These are phyloP conservation scores for Pseudogymnoascus sp. DNA, from an alignment of 2,329 filamentous ascomycete species.

Conservation along the genomic window DNA sequence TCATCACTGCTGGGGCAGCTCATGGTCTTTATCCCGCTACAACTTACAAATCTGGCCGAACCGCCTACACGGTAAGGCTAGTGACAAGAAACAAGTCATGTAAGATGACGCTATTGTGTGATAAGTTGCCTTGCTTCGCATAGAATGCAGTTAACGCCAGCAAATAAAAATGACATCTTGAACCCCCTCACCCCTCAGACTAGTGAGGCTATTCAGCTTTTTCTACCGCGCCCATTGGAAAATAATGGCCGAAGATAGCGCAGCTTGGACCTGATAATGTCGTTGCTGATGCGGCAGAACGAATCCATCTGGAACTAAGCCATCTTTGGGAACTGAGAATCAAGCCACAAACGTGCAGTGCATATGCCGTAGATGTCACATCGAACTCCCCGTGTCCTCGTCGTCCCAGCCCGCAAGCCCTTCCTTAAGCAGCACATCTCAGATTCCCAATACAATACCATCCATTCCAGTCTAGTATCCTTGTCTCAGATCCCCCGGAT, in stretches of 20 bases:
- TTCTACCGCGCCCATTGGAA: not conserved
- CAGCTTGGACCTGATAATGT: not conserved
- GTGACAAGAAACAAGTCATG: not conserved
- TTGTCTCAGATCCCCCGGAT: not conserved
- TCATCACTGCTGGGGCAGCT: not conserved
- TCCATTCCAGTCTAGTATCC: not conserved
- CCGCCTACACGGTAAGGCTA: not conserved
- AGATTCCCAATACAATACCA: not conserved
- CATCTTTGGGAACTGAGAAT: not conserved
- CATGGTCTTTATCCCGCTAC: not conserved
- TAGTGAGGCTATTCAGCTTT: not conserved
- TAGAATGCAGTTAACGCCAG: not conserved
- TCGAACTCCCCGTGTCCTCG: not conserved
- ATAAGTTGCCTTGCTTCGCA: not conserved
- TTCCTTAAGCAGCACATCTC: not conserved
- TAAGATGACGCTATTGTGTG: not conserved
- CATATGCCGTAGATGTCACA: not conserved
- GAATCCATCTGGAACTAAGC: not conserved
- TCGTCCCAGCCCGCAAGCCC: not conserved
- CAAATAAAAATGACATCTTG: not conserved
- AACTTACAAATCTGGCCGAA: not conserved
- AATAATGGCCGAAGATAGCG: not conserved
- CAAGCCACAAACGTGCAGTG: not conserved
- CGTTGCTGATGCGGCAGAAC: not conserved
- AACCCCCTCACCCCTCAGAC: not conserved